Evolutionary conservation across 2,329 filamentous ascomycete species (phyloP).

Genomic region (Raffaelea deltoideospora): DNA sequence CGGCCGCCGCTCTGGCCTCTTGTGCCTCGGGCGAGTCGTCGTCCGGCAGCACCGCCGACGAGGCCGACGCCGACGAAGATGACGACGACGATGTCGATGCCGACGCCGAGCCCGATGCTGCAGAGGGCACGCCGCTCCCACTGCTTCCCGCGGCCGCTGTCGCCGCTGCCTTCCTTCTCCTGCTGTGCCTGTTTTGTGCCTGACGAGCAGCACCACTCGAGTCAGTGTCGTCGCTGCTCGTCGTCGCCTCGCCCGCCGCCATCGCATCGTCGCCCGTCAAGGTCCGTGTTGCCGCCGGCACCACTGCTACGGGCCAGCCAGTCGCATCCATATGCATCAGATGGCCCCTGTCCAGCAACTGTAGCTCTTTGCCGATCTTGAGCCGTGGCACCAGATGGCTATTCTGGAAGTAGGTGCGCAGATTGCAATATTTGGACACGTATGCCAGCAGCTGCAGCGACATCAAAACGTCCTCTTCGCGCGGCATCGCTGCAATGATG

Average conservation of each 20-base stretch:
- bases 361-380: constrained; percentile 75
- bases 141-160: too few species aligned
- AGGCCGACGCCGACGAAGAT: not conserved
- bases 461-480: constrained; percentile 97
- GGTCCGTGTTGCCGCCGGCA: too few species aligned
- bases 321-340: constrained; percentile 14
- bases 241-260: not conserved
- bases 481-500: constrained; percentile 79
- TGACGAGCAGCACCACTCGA: too few species aligned
- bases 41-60: constrained; percentile 13
- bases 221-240: too few species aligned
- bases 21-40: too few species aligned
- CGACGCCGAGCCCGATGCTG: not conserved
- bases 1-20: too few species aligned
- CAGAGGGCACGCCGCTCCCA: not conserved
- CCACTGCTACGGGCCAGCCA: constrained; percentile 14
- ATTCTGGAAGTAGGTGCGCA: constrained; percentile 87
- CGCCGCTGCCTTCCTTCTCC: not conserved
- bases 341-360: constrained; percentile 59
- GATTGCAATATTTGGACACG: constrained; percentile 95
- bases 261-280: not conserved
- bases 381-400: constrained; percentile 87
- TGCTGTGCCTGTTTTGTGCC: too few species aligned
- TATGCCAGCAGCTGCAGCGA: constrained; percentile 92
- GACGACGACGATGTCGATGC: too few species aligned